phyloP scores from a whole-genome alignment of 768 basidiomycete genomes.

The Panus rudis region DNA sequence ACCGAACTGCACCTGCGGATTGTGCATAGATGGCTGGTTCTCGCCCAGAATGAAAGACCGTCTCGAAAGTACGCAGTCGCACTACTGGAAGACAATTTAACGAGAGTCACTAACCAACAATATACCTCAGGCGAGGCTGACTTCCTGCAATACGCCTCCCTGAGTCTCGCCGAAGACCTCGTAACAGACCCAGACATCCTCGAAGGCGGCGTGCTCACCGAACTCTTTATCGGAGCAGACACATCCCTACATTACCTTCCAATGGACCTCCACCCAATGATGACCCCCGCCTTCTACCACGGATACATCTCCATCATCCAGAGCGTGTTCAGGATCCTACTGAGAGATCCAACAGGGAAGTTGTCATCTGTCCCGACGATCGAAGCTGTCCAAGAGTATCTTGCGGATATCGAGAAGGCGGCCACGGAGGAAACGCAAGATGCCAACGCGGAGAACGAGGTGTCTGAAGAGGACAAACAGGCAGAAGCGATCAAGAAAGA shows the following conservation, averaged over 20 bases:
- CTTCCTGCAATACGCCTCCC: conserved; percentile 7
- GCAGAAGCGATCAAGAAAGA: not conserved
- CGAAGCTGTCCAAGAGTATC: conserved; percentile 6
- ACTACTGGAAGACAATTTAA: not conserved
- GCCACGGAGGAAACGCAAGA: not conserved
- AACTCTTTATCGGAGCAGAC: conserved; percentile 3
- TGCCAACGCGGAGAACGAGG: not conserved
- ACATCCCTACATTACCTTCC: conserved; percentile 10
- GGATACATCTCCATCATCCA: conserved; percentile 22
- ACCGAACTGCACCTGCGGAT: conserved; percentile 14
- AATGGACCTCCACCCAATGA: conserved; percentile 6
- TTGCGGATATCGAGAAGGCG: not conserved
- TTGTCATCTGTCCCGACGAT: conserved; percentile 12
- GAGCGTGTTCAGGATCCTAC: conserved; percentile 15
- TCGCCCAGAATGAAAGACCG: conserved; percentile 20
- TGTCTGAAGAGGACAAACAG: not conserved
- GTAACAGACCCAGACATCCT: not conserved
- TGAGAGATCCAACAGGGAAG: not conserved
- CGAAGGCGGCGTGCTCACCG: conserved; percentile 4
- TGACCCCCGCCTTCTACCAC: conserved; percentile 20
- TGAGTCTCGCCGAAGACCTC: conserved; percentile 4
- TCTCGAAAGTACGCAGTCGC: conserved; percentile 14
- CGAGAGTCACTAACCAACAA: conserved; percentile 4
- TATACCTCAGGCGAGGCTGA: conserved; percentile 9
- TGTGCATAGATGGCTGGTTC: conserved; percentile 20